Percentiles rank a stretch among this genome's conserved stretches.
Evolutionary conservation across 177 flowering plant genomes (phyloP).

Genomic region (Vitis hybrid): DNA sequence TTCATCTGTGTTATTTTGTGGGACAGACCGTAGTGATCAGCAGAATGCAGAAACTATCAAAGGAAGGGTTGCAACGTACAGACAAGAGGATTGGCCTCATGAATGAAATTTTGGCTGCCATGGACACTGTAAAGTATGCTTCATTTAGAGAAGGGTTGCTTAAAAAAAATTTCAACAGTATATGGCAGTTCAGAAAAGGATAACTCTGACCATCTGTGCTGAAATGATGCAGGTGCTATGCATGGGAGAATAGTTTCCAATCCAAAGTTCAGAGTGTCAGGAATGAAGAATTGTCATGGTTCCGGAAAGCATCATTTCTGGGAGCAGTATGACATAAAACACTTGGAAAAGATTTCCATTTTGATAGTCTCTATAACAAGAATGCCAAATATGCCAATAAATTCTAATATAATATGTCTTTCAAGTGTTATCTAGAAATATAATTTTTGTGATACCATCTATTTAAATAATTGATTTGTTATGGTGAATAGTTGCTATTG

Average conservation of each 20-base stretch:
- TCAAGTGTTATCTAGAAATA: background rate
- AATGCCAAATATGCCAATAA: background rate
- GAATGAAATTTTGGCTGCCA: slow-evolving; percentile 97
- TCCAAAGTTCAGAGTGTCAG: slow-evolving; percentile 71
- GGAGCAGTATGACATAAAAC: slow-evolving; percentile 58
- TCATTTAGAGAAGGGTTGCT: background rate
- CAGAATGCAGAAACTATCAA: slow-evolving; percentile 76
- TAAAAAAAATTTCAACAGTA: background rate
- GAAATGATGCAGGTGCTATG: slow-evolving; percentile 76
- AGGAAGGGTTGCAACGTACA: slow-evolving; percentile 93
- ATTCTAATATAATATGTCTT: background rate
- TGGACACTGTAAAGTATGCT: slow-evolving; percentile 96
- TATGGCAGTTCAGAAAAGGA: background rate
- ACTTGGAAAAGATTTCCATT: background rate
- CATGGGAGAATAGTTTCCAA: slow-evolving; percentile 94
- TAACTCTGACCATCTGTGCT: slow-evolving; percentile 10
- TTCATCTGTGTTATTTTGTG: slow-evolving; percentile 7
- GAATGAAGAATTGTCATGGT: slow-evolving; percentile 90
- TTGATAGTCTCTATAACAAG: background rate
- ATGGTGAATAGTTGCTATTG: background rate
- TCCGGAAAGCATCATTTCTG: slow-evolving; percentile 65
- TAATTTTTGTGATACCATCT: background rate
- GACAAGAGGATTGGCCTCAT: slow-evolving; percentile 97
- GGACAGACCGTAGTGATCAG: slow-evolving; percentile 78
- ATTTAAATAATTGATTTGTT: background rate